Evolutionary conservation across 495 filamentous ascomycete genomes (phyloP).

Genomic region (Trypethelium eluteriae): DNA sequence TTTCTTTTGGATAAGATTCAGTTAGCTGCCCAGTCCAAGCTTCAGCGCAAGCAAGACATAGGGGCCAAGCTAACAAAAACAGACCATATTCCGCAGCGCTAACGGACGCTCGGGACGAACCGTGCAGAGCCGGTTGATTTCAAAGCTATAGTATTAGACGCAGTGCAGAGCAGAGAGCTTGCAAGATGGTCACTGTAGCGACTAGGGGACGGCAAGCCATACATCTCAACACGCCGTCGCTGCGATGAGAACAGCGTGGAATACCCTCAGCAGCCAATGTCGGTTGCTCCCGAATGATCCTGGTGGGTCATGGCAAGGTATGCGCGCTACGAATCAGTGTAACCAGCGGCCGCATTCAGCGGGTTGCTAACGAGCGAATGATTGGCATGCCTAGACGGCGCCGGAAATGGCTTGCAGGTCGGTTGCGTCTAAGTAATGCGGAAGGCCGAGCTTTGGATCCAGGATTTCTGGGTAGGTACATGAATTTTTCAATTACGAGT

Average conservation of each 20-base stretch:
- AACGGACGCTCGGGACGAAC: conserved; percentile 10
- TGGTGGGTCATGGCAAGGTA: background rate
- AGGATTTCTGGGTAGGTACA: background rate
- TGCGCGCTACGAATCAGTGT: conserved; percentile 7
- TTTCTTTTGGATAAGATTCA: background rate
- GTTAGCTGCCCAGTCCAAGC: background rate
- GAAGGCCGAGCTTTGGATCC: background rate
- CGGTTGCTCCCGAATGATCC: conserved; percentile 2
- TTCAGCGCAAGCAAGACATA: background rate
- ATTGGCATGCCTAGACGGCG: background rate
- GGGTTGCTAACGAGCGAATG: conserved; percentile 1
- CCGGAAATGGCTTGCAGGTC: conserved; percentile 10
- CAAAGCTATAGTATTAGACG: background rate
- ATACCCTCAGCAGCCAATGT: background rate
- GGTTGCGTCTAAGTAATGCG: conserved; percentile 9
- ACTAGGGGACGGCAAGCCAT: background rate
- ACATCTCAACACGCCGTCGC: background rate
- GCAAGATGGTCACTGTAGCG: background rate
- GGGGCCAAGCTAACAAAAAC: conserved; percentile 3
- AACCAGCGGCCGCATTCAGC: conserved; percentile 5
- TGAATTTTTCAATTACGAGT: background rate
- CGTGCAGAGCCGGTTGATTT: background rate
- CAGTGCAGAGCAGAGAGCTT: conserved; percentile 2
- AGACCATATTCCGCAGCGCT: background rate
- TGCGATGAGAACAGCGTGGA: background rate